Base-by-base conservation (phyloP, 78 protist genomes). In the Polysphondylium violaceum region DNA sequence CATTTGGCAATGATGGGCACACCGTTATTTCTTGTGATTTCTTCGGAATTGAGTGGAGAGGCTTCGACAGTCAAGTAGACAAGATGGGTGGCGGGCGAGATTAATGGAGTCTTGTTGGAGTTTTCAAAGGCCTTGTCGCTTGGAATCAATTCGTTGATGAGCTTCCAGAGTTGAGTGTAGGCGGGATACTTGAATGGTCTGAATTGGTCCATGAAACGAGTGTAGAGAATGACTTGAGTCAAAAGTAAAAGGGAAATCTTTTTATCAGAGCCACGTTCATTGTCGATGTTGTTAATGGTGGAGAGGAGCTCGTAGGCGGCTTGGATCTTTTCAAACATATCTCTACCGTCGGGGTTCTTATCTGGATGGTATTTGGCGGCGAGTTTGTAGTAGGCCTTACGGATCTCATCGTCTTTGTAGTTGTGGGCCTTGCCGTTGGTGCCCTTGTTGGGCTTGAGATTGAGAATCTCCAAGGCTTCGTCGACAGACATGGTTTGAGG, bases 331-430 rank as follows among this genome's bases (percentile, higher is more conserved):
- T 96, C 96, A 40, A 95, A 74, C 74, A 69, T 75, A 21, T 67
- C 96, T 41, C 79, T 88, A 27, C 92, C 94, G 19, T 87, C 97
- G 14, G 97, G 97, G 77, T 97, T 97, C 74, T 93, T 93, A 85
- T 98, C 99, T 21, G 99, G 99, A 75, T 98, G 99, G 88, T 93
- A 94, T 94, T 97, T 96, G 35, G 96, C 87, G 14, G 99, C 99
- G 69, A 97, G 43, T 91, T 96, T 76, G 69, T 86, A 76, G 95
- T 96, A 97, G 2, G 97, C 97, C 25, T 83, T 79, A 50, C 95
- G 76, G 41, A 97, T 60, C 19, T 92, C 68, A 35, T 86, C 77
- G 35, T 74, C 93, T 41, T 50, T 35, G 29, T 35, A 56, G 27
- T 25, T 65, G 27, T 78, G 88, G 33, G 88, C 88, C 40, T 78